Conservation (phyloP, 1,139 yeast genomes). For the Diutina catenulata region DNA sequence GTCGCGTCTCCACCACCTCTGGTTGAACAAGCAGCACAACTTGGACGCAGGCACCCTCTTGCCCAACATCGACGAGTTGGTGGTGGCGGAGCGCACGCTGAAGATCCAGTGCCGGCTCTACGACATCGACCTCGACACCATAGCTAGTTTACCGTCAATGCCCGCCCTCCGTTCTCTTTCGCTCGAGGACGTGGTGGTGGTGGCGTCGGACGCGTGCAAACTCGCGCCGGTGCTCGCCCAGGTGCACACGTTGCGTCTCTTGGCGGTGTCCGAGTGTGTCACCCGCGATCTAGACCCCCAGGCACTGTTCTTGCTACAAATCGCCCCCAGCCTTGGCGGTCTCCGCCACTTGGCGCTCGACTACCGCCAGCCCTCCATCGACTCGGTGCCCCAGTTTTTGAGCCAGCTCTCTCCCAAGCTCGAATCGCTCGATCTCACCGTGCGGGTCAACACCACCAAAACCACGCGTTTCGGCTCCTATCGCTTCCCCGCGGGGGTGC, state of each 20-base stretch:
- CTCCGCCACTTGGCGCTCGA: not conserved
- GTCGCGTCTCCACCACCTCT: not conserved
- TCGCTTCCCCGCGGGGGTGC: not conserved
- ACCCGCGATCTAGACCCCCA: not conserved
- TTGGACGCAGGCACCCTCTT: not conserved
- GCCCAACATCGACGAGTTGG: conserved; percentile 1
- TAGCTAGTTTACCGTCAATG: not conserved
- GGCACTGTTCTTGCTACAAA: not conserved
- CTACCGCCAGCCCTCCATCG: conserved; percentile 1
- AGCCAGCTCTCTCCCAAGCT: not conserved
- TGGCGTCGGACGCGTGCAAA: not conserved
- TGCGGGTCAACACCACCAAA: not conserved
- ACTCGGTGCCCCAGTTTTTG: conserved; percentile 1
- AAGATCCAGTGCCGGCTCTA: not conserved
- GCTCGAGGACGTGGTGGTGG: conserved; percentile 1
- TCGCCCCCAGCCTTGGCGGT: not conserved
- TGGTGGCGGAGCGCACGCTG: not conserved
- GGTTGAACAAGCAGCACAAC: not conserved
- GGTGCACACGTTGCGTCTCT: not conserved
- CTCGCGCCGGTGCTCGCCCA: not conserved
- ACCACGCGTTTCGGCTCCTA: not conserved
- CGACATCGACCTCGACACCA: conserved; percentile 3
- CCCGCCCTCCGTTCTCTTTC: not conserved
- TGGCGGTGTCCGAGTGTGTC: not conserved
- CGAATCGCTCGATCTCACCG: not conserved